phyloP scores from a whole-genome alignment of 1,139 yeast genomes.

The Suhomyces choctaworum region DNA sequence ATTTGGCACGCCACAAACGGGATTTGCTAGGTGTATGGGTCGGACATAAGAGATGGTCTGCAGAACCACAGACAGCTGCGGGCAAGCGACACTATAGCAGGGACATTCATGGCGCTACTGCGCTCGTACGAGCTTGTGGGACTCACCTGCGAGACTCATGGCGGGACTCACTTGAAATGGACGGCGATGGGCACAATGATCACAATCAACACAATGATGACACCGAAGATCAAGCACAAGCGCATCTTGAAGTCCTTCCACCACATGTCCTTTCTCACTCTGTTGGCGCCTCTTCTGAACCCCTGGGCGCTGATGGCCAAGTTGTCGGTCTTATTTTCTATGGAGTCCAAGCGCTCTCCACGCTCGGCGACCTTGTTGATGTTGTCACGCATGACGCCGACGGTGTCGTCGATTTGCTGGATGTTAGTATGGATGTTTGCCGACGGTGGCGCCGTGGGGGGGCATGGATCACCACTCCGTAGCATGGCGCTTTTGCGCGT shows the following conservation, averaged over 20 bases:
- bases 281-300: constrained; percentile 94
- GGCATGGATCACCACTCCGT: neutral
- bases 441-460: too few relatives aligned
- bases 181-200: constrained; percentile 94
- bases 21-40: too few relatives aligned
- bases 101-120: too few relatives aligned
- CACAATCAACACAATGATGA: constrained; percentile 77
- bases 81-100: too few relatives aligned
- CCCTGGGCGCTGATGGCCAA: constrained; percentile 93
- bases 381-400: constrained; percentile 97
- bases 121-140: too few relatives aligned
- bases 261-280: constrained; percentile 99
- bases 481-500: neutral
- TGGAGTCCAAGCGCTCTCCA: constrained; percentile 90
- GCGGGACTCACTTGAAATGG: constrained; percentile 65
- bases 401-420: constrained; percentile 92
- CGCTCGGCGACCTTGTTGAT: constrained; percentile 93
- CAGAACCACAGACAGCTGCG: too few relatives aligned
- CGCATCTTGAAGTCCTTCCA: constrained; percentile 98
- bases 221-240: constrained; percentile 80
- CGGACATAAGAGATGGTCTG: too few relatives aligned
- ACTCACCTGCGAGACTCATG: too few relatives aligned
- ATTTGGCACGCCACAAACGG: too few relatives aligned
- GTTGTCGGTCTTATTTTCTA: constrained; percentile 93
- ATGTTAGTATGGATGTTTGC: constrained; percentile 22